Percentiles rank a stretch among this genome's conserved stretches.
Conservation (phyloP, 2,329 filamentous ascomycete species). For the Helotiales sp. region DNA sequence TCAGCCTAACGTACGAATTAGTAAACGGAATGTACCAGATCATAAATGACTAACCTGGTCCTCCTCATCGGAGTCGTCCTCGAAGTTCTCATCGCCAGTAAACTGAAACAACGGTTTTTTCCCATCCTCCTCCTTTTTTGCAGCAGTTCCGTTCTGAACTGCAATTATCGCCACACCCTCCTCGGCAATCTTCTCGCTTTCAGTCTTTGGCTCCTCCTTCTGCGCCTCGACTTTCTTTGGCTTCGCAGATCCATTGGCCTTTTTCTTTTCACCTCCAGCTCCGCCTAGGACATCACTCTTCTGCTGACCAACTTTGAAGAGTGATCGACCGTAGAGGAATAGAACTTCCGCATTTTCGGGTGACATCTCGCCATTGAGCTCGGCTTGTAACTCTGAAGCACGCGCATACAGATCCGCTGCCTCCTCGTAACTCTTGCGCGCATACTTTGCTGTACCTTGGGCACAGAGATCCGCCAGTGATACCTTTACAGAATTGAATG, state of each 20-base stretch:
- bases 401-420: slow-evolving; percentile 86
- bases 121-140: slow-evolving; percentile 38
- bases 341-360: slow-evolving; percentile 90
- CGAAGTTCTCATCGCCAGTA: slow-evolving; percentile 90
- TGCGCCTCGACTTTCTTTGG: slow-evolving; percentile 37
- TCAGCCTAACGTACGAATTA: slow-evolving; percentile 41
- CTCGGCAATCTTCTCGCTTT: slow-evolving; percentile 45
- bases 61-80: slow-evolving; percentile 77
- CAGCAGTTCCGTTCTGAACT: slow-evolving; percentile 30
- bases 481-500: slow-evolving; percentile 47
- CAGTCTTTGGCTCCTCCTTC: slow-evolving; percentile 32
- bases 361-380: slow-evolving; percentile 88
- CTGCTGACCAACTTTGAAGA: slow-evolving; percentile 91
- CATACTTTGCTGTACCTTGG: slow-evolving; percentile 81
- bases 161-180: slow-evolving; percentile 44
- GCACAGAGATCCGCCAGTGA: slow-evolving; percentile 75
- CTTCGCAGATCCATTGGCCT: slow-evolving; percentile 44
- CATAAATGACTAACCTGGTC: slow-evolving; percentile 49
- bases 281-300: slow-evolving; percentile 94
- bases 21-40: slow-evolving; percentile 47
- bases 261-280: slow-evolving; percentile 59
- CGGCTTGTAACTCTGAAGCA: slow-evolving; percentile 85
- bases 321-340: slow-evolving; percentile 88
- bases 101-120: slow-evolving; percentile 90
- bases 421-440: slow-evolving; percentile 82